Evolutionary conservation across 306 rosid species (phyloP), one percentile per base, ranked within the genome.

Genomic region (Vigna unguiculata): DNA sequence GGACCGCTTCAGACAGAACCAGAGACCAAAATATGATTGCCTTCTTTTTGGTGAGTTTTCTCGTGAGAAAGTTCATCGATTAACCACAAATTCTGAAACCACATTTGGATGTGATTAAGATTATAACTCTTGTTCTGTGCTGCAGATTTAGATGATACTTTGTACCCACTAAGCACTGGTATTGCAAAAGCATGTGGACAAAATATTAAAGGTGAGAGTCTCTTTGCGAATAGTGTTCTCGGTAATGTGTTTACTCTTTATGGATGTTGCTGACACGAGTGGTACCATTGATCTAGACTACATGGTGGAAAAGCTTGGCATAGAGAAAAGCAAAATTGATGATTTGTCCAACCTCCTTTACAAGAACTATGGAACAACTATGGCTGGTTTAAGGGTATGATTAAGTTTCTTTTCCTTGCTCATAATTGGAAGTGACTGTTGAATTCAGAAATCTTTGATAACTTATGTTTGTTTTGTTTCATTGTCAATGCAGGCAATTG

Each of bases 371-470:
- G 98, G 98, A 75, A 95, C 98, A 40, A 92, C 97, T 67, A 95
- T 92, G 97, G 96, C 99, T 81, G 97, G 99, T 63, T 89, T 95
- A 30, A 89, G 96, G 97, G 98, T 95, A 92, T 52, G 72, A 21
- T 60, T 77, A 5, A 4, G 3, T n/a, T 28, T 53, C 11, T 43
- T 60, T 52, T 2, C 17, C 55, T 62, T 53, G 20, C 4, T 81
- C 45, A 79, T 75, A 53, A 19, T 21, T 28, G 74, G 41, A 54
- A 52, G 9, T 78, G 14, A 9, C 9, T 71, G 65, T 45, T 67
- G 7, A 49, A 40, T 43, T 63, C 21, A 66, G 15, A 67, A 32
- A 15, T 59, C 40, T n/a, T 38, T 40, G 3, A 14, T 64, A 16
- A 69, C 17, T 19, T 74, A 41, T 47, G 4, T 5, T 53, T 54